Conservation (phyloP, 306 rosid species). For the Malus asiatica region DNA sequence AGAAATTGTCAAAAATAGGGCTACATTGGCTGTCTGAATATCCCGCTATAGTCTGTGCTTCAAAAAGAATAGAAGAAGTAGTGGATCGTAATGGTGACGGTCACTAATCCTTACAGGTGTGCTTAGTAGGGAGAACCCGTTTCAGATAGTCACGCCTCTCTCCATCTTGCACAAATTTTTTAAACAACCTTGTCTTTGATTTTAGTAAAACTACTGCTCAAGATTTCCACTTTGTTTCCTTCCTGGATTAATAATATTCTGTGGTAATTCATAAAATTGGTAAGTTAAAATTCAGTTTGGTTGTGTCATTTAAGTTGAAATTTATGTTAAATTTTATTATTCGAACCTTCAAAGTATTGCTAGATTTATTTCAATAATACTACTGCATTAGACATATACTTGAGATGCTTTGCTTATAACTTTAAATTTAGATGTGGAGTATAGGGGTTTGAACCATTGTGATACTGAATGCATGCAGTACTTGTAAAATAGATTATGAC, state of each 20-base stretch:
- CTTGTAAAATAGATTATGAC: not conserved
- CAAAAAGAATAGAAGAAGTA: not conserved
- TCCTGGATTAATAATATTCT: not conserved
- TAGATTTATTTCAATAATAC: not conserved
- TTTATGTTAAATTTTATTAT: not conserved
- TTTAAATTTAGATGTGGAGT: not conserved
- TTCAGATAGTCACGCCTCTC: too few relatives aligned
- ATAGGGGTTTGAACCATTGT: not conserved
- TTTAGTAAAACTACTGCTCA: too few relatives aligned
- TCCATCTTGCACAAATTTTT: too few relatives aligned
- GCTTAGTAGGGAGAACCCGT: not conserved
- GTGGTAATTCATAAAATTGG: not conserved
- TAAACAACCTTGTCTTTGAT: too few relatives aligned
- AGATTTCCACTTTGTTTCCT: not conserved
- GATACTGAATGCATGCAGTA: not conserved
- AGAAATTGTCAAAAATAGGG: not conserved
- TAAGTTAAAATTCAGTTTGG: not conserved
- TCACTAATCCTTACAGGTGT: not conserved
- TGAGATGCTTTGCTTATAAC: not conserved
- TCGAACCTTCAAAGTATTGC: not conserved
- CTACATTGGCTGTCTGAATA: not conserved
- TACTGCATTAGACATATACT: not conserved
- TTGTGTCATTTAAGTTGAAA: not conserved
- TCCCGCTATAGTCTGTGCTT: not conserved
- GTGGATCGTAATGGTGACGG: not conserved